Evolutionary conservation across 176 grass and related monocot species (phyloP).

Genomic region (Raddia guianensis): DNA sequence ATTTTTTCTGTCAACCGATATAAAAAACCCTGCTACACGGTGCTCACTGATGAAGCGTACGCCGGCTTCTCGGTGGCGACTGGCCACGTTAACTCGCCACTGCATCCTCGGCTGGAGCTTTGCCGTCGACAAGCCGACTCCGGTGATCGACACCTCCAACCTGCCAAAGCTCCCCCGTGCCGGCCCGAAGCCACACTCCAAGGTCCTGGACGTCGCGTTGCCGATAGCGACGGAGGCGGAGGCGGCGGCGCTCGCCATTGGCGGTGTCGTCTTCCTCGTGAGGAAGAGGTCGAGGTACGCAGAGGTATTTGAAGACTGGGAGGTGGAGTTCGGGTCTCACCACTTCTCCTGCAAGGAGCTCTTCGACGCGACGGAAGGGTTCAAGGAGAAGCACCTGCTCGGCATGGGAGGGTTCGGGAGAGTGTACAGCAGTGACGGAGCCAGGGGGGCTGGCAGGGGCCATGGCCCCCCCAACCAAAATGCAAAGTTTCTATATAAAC

Average conservation of each 20-base stretch:
- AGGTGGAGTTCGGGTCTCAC: constrained; percentile 51
- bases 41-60: constrained; percentile 43
- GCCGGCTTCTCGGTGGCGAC: constrained; percentile 56
- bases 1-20: too few species aligned
- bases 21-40: neutral
- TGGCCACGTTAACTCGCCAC: constrained; percentile 22
- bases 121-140: constrained; percentile 29
- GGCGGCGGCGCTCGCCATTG: constrained; percentile 4
- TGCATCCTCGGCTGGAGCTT: constrained; percentile 57
- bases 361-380: neutral
- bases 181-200: neutral
- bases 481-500: too few species aligned
- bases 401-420: constrained; percentile 33
- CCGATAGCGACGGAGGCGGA: neutral
- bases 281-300: constrained; percentile 21
- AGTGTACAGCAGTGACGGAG: too few species aligned
- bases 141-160: constrained; percentile 35
- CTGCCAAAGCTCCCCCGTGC: constrained; percentile 42
- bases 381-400: constrained; percentile 13
- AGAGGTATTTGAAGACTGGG: constrained; percentile 54
- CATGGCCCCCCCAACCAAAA: too few species aligned
- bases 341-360: constrained; percentile 7
- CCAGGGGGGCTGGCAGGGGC: too few species aligned
- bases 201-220: neutral
- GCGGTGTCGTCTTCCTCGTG: neutral